These are phyloP conservation scores for Zygosaccharomyces sapae DNA, from an alignment of 1,139 yeast genomes.

Conservation along the genomic window DNA sequence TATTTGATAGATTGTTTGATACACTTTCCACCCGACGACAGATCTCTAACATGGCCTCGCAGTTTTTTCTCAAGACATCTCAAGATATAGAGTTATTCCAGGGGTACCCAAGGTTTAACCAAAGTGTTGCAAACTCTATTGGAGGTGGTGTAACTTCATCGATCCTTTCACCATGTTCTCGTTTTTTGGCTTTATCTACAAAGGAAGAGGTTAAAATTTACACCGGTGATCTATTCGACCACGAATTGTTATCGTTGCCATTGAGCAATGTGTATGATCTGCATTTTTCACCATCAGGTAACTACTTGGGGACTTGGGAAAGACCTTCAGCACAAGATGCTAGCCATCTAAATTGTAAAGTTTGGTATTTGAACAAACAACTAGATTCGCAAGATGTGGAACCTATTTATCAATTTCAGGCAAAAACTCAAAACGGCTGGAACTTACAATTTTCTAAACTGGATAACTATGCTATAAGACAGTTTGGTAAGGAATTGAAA, in stretches of 20 bases:
- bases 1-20: constrained; percentile 6
- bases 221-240: constrained; percentile 49
- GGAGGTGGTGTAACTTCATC: constrained; percentile 47
- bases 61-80: constrained; percentile 35
- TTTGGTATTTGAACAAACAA: constrained; percentile 52
- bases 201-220: constrained; percentile 52
- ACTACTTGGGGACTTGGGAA: constrained; percentile 83
- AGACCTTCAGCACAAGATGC: constrained; percentile 64
- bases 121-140: constrained; percentile 39
- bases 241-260: constrained; percentile 43
- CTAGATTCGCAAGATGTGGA: constrained; percentile 31
- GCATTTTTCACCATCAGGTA: constrained; percentile 85
- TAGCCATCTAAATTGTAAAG: constrained; percentile 72
- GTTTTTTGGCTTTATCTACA: constrained; percentile 57
- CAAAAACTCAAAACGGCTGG: constrained; percentile 88
- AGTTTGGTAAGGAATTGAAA: constrained; percentile 32
- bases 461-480: constrained; percentile 34
- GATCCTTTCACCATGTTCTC: constrained; percentile 44
- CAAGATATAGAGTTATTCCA: constrained; percentile 37
- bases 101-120: constrained; percentile 38
- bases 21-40: neutral
- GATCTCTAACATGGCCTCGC: constrained; percentile 32
- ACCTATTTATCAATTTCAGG: constrained; percentile 63
- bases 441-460: constrained; percentile 35
- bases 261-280: constrained; percentile 70